Evolutionary conservation across 192 early-diverging fungal genomes (phyloP).

Genomic region (Rhizophagus prolifer): DNA sequence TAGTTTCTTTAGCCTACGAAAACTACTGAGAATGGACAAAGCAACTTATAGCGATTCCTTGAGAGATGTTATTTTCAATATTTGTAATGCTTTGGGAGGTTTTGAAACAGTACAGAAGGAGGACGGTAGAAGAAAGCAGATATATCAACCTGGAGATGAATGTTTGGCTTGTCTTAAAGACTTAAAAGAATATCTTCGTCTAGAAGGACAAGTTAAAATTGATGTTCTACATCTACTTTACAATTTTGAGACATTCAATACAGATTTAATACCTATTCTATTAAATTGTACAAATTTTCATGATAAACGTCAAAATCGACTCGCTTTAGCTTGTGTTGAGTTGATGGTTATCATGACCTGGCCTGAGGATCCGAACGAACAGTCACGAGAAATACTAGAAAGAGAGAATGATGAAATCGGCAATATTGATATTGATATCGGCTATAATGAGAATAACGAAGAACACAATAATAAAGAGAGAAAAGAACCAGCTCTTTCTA

Average conservation of each 20-base stretch:
- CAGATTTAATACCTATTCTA: neutral
- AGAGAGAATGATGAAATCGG: neutral
- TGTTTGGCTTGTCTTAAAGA: neutral
- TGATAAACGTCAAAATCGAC: neutral
- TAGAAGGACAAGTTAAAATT: neutral
- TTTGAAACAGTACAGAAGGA: neutral
- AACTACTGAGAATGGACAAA: neutral
- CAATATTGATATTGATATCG: neutral
- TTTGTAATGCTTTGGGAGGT: neutral
- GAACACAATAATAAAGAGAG: neutral
- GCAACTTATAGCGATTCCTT: neutral
- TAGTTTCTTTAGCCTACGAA: neutral
- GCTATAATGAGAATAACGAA: neutral
- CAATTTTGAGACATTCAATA: neutral
- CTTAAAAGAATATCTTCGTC: neutral
- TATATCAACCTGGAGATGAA: neutral
- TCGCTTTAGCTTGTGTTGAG: neutral
- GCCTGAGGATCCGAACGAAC: neutral
- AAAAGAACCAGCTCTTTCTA: neutral
- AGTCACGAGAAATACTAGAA: neutral
- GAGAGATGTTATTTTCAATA: neutral
- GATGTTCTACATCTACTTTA: neutral
- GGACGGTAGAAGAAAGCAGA: neutral
- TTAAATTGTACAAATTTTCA: neutral
- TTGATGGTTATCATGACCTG: neutral